A percentile compares a stretch with the other conserved stretches of the same genome.
Evolutionary conservation across 495 filamentous ascomycete genomes (phyloP).

Genomic region (Daldinia decipiens): DNA sequence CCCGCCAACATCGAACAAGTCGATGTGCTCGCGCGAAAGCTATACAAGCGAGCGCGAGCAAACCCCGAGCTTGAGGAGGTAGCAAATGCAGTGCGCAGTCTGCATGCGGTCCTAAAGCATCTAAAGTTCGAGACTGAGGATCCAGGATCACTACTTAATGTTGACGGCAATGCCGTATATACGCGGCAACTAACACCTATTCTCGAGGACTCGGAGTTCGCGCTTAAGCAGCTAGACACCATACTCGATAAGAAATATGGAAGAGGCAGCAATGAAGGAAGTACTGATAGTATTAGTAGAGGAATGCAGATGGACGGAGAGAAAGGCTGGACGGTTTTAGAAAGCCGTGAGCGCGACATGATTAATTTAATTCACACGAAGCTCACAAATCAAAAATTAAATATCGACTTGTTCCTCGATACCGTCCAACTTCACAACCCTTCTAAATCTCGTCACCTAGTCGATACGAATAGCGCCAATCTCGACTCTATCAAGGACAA

Average conservation of each 20-base stretch:
- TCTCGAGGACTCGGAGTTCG: slow-evolving; percentile 60
- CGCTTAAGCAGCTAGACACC: slow-evolving; percentile 58
- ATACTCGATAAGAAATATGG: slow-evolving; percentile 55
- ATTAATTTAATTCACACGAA: slow-evolving; percentile 52
- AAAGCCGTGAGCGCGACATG: slow-evolving; percentile 48
- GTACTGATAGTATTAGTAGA: slow-evolving; percentile 18
- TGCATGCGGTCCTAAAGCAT: slow-evolving; percentile 60
- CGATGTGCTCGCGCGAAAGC: slow-evolving; percentile 53
- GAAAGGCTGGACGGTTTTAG: slow-evolving; percentile 45
- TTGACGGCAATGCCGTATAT: slow-evolving; percentile 50
- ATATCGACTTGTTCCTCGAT: slow-evolving; percentile 60
- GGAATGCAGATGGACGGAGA: slow-evolving; percentile 40
- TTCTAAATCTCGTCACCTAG: slow-evolving; percentile 45
- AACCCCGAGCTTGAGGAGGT: slow-evolving; percentile 52
- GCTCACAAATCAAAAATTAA: slow-evolving; percentile 53
- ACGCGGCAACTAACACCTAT: slow-evolving; percentile 55
- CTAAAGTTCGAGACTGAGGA: slow-evolving; percentile 61
- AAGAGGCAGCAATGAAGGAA: slow-evolving; percentile 17
- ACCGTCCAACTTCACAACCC: slow-evolving; percentile 57
- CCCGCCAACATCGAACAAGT: slow-evolving; percentile 54
- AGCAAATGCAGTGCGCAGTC: slow-evolving; percentile 52
- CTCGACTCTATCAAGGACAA: slow-evolving; percentile 60
- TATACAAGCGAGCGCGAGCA: slow-evolving; percentile 54
- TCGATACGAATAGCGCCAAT: slow-evolving; percentile 42
- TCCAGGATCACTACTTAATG: slow-evolving; percentile 59